Evolutionary conservation across 495 filamentous ascomycete genomes (phyloP).

Genomic region (Penicillium flavigenum): DNA sequence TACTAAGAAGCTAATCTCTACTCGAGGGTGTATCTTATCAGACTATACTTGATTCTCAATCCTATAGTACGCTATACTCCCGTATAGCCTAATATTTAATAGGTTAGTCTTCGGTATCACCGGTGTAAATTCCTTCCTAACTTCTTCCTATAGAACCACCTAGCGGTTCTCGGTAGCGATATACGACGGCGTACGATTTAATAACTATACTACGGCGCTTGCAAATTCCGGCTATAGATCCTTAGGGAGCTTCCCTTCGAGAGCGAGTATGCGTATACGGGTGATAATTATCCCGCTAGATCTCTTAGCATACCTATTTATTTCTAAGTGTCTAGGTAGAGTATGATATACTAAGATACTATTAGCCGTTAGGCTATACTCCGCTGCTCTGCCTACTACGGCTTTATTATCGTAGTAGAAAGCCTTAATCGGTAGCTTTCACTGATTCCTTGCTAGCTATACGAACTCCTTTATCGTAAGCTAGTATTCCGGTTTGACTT

Average conservation of each 20-base stretch:
- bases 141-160: background rate
- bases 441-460: background rate
- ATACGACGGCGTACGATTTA: background rate
- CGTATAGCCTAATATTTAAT: background rate
- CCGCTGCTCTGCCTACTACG: background rate
- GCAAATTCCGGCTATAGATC: background rate
- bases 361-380: background rate
- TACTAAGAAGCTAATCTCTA: background rate
- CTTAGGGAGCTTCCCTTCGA: background rate
- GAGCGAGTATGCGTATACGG: background rate
- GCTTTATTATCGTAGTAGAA: conserved; percentile 2
- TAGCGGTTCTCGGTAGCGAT: background rate
- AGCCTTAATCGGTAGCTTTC: background rate
- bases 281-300: background rate
- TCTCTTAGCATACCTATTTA: background rate
- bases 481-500: background rate
- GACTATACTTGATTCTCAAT: background rate
- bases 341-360: background rate
- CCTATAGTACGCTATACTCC: background rate
- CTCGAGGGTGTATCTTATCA: background rate
- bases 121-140: background rate
- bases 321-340: background rate
- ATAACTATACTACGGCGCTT: background rate
- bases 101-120: background rate
- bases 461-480: background rate